Percentiles rank a stretch among this genome's conserved stretches.
Conservation (phyloP, 768 basidiomycete genomes). For the Terana coerulea region DNA sequence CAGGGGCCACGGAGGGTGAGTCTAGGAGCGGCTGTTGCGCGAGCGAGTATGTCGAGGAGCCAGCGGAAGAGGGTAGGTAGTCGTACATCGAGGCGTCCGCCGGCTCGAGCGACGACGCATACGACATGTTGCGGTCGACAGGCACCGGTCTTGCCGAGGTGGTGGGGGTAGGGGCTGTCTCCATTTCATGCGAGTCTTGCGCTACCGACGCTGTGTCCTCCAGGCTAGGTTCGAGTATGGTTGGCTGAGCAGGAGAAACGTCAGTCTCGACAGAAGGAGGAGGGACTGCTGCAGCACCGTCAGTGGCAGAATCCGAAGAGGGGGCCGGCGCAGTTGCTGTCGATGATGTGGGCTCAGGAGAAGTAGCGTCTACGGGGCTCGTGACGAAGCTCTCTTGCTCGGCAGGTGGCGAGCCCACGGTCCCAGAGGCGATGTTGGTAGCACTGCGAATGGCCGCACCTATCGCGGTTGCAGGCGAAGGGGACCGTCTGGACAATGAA, state of each 20-base stretch:
- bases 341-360: too few relatives aligned
- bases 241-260: neutral
- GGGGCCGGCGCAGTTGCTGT: too few relatives aligned
- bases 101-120: conserved; percentile 24
- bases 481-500: conserved; percentile 8
- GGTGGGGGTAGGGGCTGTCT: neutral
- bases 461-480: conserved; percentile 23
- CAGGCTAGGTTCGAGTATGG: neutral
- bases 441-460: conserved; percentile 39
- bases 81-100: conserved; percentile 32
- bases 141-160: neutral
- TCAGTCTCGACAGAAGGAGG: neutral
- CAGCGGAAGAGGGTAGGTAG: conserved; percentile 42
- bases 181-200: neutral
- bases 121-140: conserved; percentile 12
- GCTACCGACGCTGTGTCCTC: neutral
- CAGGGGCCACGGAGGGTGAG: conserved; percentile 1
- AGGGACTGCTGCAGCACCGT: neutral
- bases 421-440: conserved; percentile 43
- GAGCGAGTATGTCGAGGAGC: conserved; percentile 37
- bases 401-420: conserved; percentile 23
- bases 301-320: neutral
- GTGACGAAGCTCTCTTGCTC: neutral
- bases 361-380: too few relatives aligned
- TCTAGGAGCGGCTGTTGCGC: conserved; percentile 37